Base-by-base conservation (phyloP, 73 alveolate species). In the Stentor coeruleus region DNA sequence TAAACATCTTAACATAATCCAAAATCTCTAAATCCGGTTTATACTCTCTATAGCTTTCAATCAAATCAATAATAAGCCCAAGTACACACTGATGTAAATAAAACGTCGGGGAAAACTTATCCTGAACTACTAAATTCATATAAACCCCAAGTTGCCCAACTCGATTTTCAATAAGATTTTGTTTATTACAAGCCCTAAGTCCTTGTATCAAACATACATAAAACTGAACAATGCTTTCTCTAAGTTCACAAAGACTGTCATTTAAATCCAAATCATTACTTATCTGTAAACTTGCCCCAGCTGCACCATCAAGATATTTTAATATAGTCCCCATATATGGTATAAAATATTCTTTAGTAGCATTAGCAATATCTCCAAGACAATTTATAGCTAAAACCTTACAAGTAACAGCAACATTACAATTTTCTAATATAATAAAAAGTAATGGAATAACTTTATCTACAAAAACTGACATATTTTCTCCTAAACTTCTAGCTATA, bases 11-110 rank as follows among this genome's bases (percentile, higher is more conserved):
- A n/a, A n/a, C n/a, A n/a, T n/a, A n/a, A n/a, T n/a, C n/a, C n/a
- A n/a, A n/a, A n/a, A n/a, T n/a, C n/a, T n/a, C n/a, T n/a, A n/a
- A n/a, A n/a, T n/a, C n/a, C n/a, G n/a, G n/a, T n/a, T n/a, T n/a
- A n/a, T n/a, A n/a, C n/a, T n/a, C n/a, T n/a, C n/a, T n/a, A n/a
- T n/a, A n/a, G n/a, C n/a, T n/a, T n/a, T n/a, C n/a, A n/a, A n/a
- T n/a, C n/a, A n/a, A n/a, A 57, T 57, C 73, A 57, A n/a, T 31
- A 57, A 57, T 57, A 20, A 57, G 73, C 73, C 73, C 73, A 20
- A 57, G 28, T 20, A 31, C 73, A 20, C 35, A n/a, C 15, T n/a
- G 35, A 57, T 57, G 73, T 20, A 57, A 20, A 57, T n/a, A 57
- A 31, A 20, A 20, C 15, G 15, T 57, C 2, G 73, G 73, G 2